Evolutionary conservation across 306 rosid genomes (phyloP).

Genomic region (Luffa acutangula): DNA sequence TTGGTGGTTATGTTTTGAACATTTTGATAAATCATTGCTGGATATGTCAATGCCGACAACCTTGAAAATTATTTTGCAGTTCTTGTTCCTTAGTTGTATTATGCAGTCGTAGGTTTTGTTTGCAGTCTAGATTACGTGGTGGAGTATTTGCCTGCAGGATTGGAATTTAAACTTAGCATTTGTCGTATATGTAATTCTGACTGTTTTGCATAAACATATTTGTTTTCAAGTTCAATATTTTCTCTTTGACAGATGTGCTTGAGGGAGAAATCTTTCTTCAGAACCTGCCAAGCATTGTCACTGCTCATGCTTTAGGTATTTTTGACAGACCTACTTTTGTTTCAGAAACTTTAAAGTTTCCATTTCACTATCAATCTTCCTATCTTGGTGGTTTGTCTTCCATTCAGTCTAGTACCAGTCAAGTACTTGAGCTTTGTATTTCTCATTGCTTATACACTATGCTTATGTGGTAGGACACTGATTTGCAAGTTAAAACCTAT

Average conservation of each 20-base stretch:
- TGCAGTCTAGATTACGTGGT: not conserved
- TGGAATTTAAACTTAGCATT: not conserved
- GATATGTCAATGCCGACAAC: not conserved
- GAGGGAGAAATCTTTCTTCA: conserved; percentile 97
- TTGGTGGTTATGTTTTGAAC: not conserved
- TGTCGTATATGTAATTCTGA: not conserved
- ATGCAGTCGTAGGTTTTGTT: not conserved
- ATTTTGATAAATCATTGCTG: not conserved
- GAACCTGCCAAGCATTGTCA: conserved; percentile 79
- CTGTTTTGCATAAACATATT: not conserved
- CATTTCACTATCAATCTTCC: not conserved
- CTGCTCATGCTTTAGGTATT: conserved; percentile 89
- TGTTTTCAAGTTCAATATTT: not conserved
- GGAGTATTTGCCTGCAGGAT: not conserved
- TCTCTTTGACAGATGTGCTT: conserved; percentile 53
- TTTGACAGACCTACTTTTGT: not conserved
- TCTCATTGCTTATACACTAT: not conserved
- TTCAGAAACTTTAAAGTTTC: not conserved
- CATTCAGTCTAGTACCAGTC: not conserved
- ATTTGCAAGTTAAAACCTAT: not conserved
- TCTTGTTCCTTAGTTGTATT: not conserved
- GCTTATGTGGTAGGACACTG: not conserved
- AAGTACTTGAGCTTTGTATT: not conserved
- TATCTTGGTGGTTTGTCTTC: not conserved
- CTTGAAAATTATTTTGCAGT: not conserved